Base-by-base conservation (phyloP, 306 rosid species). In the Vigna hirtella region DNA sequence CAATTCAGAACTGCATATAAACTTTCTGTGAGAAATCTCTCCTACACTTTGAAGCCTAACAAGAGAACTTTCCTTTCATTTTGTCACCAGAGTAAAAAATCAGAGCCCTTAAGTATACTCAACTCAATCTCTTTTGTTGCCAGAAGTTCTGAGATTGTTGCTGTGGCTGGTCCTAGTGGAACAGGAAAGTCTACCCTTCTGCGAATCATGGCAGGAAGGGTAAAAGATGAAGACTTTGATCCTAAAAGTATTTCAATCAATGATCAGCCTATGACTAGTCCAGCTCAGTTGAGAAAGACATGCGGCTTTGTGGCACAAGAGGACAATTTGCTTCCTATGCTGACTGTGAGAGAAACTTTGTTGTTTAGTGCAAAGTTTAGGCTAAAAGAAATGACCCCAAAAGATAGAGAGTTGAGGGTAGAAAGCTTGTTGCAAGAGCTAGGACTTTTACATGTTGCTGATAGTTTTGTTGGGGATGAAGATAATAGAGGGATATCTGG, bases 221-320 rank as follows among this genome's bases (percentile, higher is more conserved):
- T 88, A 1, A 72, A 87, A 40, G 83, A 79, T 2, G 78, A 50
- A 53, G 81, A 89, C 4, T 90, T 92, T 11, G 82, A 89, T 65
- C 83, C 95, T 0, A 77, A 82, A 50, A 79, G 79, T n/a, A 79
- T 95, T 38, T 84, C 86, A 15, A 81, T 91, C 87, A 92, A 90
- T 58, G 88, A 80, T 83, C 88, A 81, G 3, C 40, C 59, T 10
- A 77, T 92, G 72, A 77, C 81, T 2, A 83, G 71, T 82, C 90
- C 95, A 16, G 59, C 88, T 32, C 90, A 87, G 59, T 76, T 94
- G 88, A 80, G 97, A 76, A 90, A 86, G 77, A 42, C 88, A 2
- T 94, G 97, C 43, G 95, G 98, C 9, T 92, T 90, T 70, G 98
- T 92, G 8, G 84, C 97, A 20, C 97, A 94, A 76, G 97, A 94